These are phyloP conservation scores for Medicago ruthenica DNA, from an alignment of 306 rosid genomes.

Conservation along the genomic window DNA sequence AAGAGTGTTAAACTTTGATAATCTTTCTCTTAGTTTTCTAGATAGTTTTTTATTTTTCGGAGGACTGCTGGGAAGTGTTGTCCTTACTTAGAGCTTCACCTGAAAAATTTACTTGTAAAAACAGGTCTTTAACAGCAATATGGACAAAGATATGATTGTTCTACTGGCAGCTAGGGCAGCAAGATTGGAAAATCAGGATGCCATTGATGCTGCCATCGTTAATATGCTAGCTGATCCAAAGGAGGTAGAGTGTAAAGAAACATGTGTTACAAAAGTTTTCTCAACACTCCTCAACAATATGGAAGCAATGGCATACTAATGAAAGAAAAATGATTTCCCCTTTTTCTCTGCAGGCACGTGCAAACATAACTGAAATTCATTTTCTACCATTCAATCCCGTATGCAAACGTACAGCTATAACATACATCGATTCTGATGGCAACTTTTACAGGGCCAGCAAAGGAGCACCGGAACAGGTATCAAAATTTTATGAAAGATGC, in stretches of 20 bases:
- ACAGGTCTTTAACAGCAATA: slow-evolving; percentile 72
- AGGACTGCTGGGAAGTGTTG: slow-evolving; percentile 17
- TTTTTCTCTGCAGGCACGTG: slow-evolving; percentile 66
- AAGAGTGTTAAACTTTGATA: slow-evolving; percentile 14
- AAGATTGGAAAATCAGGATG: slow-evolving; percentile 86
- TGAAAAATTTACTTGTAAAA: slow-evolving; percentile 20
- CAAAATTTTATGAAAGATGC: slow-evolving; percentile 18
- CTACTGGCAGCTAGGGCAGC: slow-evolving; percentile 89
- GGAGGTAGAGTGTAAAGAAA: slow-evolving; percentile 59
- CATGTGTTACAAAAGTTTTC: slow-evolving; percentile 14
- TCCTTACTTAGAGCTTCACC: slow-evolving; percentile 33
- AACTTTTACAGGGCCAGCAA: slow-evolving; percentile 80
- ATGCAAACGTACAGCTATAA: slow-evolving; percentile 89
- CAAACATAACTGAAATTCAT: slow-evolving; percentile 79
- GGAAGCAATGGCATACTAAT: slow-evolving; percentile 26
- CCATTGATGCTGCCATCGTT: slow-evolving; percentile 77
- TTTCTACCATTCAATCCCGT: slow-evolving; percentile 91
- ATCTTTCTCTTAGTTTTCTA: slow-evolving; percentile 24
- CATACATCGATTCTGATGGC: slow-evolving; percentile 71
- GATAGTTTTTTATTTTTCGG: slow-evolving; percentile 28
- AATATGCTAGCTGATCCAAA: slow-evolving; percentile 88
- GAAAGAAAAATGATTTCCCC: slow-evolving; percentile 20
- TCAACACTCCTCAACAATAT: slow-evolving; percentile 17
- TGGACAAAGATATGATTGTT: slow-evolving; percentile 72
- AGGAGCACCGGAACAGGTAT: slow-evolving; percentile 96